phyloP scores from a whole-genome alignment of 768 basidiomycete genomes.

The Candolleomyces aberdarensis region DNA sequence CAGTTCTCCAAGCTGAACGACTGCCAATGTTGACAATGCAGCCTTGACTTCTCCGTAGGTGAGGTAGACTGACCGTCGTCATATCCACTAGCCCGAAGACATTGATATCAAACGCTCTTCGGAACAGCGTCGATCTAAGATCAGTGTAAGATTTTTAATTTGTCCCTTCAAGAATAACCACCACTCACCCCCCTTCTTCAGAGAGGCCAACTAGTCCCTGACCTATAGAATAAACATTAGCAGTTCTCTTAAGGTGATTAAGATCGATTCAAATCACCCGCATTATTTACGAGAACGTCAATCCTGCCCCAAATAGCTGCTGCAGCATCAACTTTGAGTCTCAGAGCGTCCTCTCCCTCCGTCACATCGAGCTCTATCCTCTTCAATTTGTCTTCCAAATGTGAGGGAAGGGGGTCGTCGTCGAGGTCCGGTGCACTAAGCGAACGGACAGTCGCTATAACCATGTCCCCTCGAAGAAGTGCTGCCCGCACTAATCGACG shows the following conservation, averaged over 20 bases:
- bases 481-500: conserved; percentile 42
- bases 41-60: conserved; percentile 42
- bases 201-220: conserved; percentile 39
- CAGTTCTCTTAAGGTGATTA: neutral
- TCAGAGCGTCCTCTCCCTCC: conserved; percentile 39
- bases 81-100: conserved; percentile 52
- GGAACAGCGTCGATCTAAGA: conserved; percentile 30
- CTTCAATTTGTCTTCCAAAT: conserved; percentile 31
- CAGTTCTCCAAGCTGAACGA: conserved; percentile 48
- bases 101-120: conserved; percentile 45
- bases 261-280: conserved; percentile 30
- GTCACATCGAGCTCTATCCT: conserved; percentile 51
- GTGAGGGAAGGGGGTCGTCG: conserved; percentile 16
- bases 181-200: conserved; percentile 56
- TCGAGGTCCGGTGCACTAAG: conserved; percentile 35
- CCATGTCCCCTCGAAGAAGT: conserved; percentile 54
- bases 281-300: conserved; percentile 66
- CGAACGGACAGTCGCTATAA: conserved; percentile 55
- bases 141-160: neutral
- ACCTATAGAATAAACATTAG: conserved; percentile 18
- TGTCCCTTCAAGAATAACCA: neutral
- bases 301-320: conserved; percentile 46
- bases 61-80: conserved; percentile 48
- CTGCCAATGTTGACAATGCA: conserved; percentile 53
- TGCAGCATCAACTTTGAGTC: conserved; percentile 39